Evolutionary conservation across 2,329 filamentous ascomycete species (phyloP).

Genomic region (Monosporascus sp.): DNA sequence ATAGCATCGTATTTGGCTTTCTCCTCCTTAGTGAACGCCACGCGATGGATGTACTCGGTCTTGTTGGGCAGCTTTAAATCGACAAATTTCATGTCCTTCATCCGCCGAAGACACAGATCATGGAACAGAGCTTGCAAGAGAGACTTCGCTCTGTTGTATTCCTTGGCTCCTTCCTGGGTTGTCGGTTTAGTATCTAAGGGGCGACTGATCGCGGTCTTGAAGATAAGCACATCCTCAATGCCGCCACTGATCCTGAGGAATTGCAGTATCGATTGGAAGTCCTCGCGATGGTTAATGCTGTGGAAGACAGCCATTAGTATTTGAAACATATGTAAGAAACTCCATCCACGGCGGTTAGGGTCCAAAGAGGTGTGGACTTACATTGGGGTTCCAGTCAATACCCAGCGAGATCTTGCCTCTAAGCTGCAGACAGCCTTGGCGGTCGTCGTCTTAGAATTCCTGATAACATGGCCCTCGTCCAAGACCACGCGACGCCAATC

Average conservation of each 20-base stretch:
- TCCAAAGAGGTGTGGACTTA: constrained; percentile 24
- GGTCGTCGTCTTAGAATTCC: constrained; percentile 69
- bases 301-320: not conserved
- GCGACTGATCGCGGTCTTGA: constrained; percentile 65
- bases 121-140: constrained; percentile 72
- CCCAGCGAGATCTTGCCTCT: constrained; percentile 69
- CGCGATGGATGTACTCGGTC: constrained; percentile 69
- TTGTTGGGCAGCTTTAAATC: constrained; percentile 74
- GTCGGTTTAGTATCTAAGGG: constrained; percentile 45
- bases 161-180: constrained; percentile 21
- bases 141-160: constrained; percentile 51
- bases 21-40: constrained; percentile 69
- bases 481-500: constrained; percentile 76
- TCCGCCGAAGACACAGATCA: constrained; percentile 73
- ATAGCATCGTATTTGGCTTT: constrained; percentile 72
- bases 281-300: constrained; percentile 70
- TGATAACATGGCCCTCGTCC: constrained; percentile 78
- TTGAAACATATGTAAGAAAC: not conserved
- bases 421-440: constrained; percentile 64
- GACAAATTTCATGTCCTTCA: constrained; percentile 85
- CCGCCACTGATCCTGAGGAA: constrained; percentile 74
- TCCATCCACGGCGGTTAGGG: not conserved
- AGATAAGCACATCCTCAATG: constrained; percentile 65
- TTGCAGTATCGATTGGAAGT: constrained; percentile 73
- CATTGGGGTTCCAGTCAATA: constrained; percentile 76